These are phyloP conservation scores for Acer negundo DNA, from an alignment of 345 rosid species.

Conservation along the genomic window DNA sequence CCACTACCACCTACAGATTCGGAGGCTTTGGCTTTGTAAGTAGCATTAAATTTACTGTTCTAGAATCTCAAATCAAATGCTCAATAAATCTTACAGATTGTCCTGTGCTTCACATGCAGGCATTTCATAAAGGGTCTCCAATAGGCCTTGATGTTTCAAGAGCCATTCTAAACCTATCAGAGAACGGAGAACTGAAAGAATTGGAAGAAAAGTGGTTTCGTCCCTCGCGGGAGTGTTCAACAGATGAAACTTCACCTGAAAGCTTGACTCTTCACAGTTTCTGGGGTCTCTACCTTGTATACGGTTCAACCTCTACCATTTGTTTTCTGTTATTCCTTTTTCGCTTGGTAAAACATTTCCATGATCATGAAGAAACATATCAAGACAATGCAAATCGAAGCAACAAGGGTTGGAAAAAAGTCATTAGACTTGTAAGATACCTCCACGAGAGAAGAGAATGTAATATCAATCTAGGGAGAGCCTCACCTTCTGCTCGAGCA, in stretches of 20 bases:
- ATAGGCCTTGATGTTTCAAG: conserved; percentile 44
- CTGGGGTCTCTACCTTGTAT: conserved; percentile 44
- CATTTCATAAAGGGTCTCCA: conserved; percentile 52
- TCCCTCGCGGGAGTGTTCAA: conserved; percentile 22
- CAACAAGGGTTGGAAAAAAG: conserved; percentile 17
- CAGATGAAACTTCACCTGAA: conserved; percentile 14
- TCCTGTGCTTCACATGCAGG: conserved; percentile 28
- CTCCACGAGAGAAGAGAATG: background rate
- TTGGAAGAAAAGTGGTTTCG: conserved; percentile 41
- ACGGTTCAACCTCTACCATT: conserved; percentile 38
- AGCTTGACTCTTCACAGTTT: conserved; percentile 43
- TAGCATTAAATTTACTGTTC: background rate
- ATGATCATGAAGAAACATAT: background rate
- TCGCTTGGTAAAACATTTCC: conserved; percentile 8
- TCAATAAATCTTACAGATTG: no score
- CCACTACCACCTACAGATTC: conserved; percentile 31
- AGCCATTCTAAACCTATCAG: conserved; percentile 44
- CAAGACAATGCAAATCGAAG: conserved; percentile 2
- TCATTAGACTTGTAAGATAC: conserved; percentile 13
- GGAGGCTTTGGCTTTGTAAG: conserved; percentile 61
- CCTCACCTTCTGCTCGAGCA: background rate
- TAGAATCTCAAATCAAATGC: background rate
- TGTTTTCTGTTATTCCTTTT: conserved; percentile 35
- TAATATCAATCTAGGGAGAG: background rate
- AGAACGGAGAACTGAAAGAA: conserved; percentile 32